phyloP scores from a whole-genome alignment of 495 filamentous ascomycete species.

The Podospora fimiseda region DNA sequence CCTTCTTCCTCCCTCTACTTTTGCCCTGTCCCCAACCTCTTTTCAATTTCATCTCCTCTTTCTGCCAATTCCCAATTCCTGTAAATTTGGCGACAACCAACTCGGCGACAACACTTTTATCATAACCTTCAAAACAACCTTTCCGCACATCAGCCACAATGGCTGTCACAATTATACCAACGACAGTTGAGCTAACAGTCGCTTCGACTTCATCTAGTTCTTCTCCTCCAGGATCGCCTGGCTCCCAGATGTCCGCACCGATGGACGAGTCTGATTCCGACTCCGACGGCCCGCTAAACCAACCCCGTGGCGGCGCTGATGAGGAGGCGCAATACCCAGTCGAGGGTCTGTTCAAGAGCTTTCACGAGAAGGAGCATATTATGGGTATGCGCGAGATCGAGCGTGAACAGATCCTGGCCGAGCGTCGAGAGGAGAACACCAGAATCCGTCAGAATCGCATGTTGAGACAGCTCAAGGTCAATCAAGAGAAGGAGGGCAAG shows the following conservation, averaged over 20 bases:
- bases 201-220: constrained; percentile 39
- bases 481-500: constrained; percentile 58
- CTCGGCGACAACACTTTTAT: neutral
- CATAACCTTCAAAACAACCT: neutral
- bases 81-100: neutral
- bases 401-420: constrained; percentile 82
- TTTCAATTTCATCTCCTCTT: neutral
- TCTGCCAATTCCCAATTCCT: neutral
- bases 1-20: neutral
- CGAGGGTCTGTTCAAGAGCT: constrained; percentile 77
- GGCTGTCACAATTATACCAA: constrained; percentile 9
- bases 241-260: constrained; percentile 72
- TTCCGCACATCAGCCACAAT: neutral
- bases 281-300: constrained; percentile 49
- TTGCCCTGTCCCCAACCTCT: neutral
- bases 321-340: constrained; percentile 72
- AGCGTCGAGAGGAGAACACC: constrained; percentile 75
- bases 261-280: constrained; percentile 89
- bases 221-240: constrained; percentile 56
- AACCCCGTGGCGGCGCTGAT: constrained; percentile 50
- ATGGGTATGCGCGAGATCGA: constrained; percentile 83
- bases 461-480: constrained; percentile 72
- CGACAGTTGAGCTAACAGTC: constrained; percentile 4
- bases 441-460: constrained; percentile 74
- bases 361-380: constrained; percentile 73